Conservation (phyloP, 306 rosid genomes). For the Gillenia trifoliata region DNA sequence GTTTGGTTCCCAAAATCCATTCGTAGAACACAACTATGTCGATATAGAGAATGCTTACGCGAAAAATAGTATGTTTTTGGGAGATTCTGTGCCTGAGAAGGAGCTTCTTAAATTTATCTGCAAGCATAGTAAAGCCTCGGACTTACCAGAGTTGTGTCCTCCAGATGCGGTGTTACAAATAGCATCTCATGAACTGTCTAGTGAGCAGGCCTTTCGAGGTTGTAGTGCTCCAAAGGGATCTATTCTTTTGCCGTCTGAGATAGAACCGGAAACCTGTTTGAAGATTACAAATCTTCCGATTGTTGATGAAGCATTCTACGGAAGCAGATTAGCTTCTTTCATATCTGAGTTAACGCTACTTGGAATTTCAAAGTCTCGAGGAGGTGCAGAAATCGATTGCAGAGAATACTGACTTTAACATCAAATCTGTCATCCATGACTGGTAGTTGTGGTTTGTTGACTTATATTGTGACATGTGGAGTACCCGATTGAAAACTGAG, state of each 20-base stretch:
- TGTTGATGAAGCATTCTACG: slow-evolving; percentile 17
- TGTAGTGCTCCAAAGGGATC: slow-evolving; percentile 16
- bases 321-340: slow-evolving; percentile 7
- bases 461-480: too few species aligned
- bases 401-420: slow-evolving; percentile 1
- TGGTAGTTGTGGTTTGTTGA: slow-evolving; percentile 2
- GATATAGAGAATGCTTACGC: slow-evolving; percentile 9
- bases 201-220: slow-evolving; percentile 13
- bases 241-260: slow-evolving; percentile 7
- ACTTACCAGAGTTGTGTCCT: slow-evolving; percentile 13
- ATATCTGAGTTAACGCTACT: slow-evolving; percentile 8
- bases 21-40: neutral
- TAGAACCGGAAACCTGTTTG: neutral
- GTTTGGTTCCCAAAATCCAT: slow-evolving; percentile 13
- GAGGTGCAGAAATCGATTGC: slow-evolving; percentile 13
- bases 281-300: slow-evolving; percentile 1
- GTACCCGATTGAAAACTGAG: too few species aligned
- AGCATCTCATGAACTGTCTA: slow-evolving; percentile 10
- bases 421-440: neutral
- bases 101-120: slow-evolving; percentile 8
- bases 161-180: slow-evolving; percentile 4
- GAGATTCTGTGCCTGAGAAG: slow-evolving; percentile 1
- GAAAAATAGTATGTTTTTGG: slow-evolving; percentile 1
- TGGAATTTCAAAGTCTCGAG: neutral
- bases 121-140: slow-evolving; percentile 6